phyloP scores from a whole-genome alignment of 2,329 filamentous ascomycete genomes.

The Trichoderma atrobrunneum region DNA sequence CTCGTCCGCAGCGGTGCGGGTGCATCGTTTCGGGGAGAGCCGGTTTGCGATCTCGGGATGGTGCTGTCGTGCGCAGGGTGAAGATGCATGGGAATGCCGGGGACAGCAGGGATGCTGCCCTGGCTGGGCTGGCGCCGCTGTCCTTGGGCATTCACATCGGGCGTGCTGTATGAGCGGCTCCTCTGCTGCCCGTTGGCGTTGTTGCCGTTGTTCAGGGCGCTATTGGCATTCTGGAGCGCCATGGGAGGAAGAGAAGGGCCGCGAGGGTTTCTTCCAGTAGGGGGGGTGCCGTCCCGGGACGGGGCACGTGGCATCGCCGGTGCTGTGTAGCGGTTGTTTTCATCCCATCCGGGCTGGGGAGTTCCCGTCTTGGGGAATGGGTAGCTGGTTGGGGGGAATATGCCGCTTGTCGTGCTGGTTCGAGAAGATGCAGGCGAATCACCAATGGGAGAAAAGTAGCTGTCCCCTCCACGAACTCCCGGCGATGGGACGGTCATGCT shows the following conservation, averaged over 20 bases:
- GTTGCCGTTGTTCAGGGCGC: conserved; percentile 28
- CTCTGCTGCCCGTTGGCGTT: conserved; percentile 56
- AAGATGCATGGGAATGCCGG: conserved; percentile 71
- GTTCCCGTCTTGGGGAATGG: conserved; percentile 71
- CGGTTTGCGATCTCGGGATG: conserved; percentile 76
- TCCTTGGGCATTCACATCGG: conserved; percentile 78
- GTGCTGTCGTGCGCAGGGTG: conserved; percentile 58
- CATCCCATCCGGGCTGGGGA: conserved; percentile 67
- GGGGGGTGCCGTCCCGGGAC: conserved; percentile 73
- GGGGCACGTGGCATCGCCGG: conserved; percentile 78
- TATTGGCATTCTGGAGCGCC: conserved; percentile 53
- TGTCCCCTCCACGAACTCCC: conserved; percentile 63
- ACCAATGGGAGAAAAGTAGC: conserved; percentile 86
- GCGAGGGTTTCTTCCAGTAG: conserved; percentile 63
- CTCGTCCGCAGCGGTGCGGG: conserved; percentile 67
- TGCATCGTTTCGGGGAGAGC: conserved; percentile 69
- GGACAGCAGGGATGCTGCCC: conserved; percentile 64
- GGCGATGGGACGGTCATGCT: conserved; percentile 54
- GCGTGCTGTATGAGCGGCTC: conserved; percentile 89
- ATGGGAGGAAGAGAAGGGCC: conserved; percentile 78
- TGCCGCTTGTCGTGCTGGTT: conserved; percentile 70
- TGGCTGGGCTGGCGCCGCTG: conserved; percentile 55
- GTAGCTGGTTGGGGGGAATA: conserved; percentile 58
- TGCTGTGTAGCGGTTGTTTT: conserved; percentile 81
- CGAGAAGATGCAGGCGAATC: conserved; percentile 77